Evolutionary conservation across 805 yeast genomes (phyloP), one percentile per base, ranked within the genome.

Genomic region (Saccharomycopsis synnaedendra): DNA sequence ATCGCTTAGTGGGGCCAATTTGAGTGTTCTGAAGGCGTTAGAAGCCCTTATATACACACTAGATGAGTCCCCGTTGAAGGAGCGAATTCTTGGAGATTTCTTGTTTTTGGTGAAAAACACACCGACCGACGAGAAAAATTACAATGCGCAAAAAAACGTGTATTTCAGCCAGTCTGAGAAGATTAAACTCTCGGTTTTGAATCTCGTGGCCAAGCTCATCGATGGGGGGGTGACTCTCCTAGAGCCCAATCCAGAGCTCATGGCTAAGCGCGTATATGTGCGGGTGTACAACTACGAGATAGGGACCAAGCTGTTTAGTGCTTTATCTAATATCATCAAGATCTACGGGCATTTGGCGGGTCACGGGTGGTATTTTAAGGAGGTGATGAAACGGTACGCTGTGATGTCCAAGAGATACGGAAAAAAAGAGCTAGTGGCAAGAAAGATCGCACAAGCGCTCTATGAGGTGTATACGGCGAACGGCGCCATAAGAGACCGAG

Each of bases 1-100:
- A 4, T 80, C 85, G 0, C 54, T 66, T 38, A 71, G 75, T 28
- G 76, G 81, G 0, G 67, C 74, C 5, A 74, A 71, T 46, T 50
- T 59, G 0, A 65, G 73, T 10, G 66, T 78, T 1, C 67, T 68
- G 32, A 55, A 63, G 6, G 66, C 81, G 0, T 61, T 77, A 19
- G 62, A 61, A 28, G 44, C 64, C 3, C 72, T 75, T 46, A 52
- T 70, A 3, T 47, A 48, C 1, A 63, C 58, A 49, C 64, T 64
- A 50, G 57, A 61, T 27, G 47, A 43, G 2, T 38, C 10, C 9
- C 41, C 32, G 31, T 31, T 4, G 38, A 33, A 6, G 36, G 41
- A 33, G 28, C 6, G 8, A 27, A 4, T 37, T 38, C 7, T 49
- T 9, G 45, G 34, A 32, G 47, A 52, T 40, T n/a, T 52, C 27